Conservation (phyloP, 176 grass and related monocot genomes). For the Bolboschoenus planiculmis region DNA sequence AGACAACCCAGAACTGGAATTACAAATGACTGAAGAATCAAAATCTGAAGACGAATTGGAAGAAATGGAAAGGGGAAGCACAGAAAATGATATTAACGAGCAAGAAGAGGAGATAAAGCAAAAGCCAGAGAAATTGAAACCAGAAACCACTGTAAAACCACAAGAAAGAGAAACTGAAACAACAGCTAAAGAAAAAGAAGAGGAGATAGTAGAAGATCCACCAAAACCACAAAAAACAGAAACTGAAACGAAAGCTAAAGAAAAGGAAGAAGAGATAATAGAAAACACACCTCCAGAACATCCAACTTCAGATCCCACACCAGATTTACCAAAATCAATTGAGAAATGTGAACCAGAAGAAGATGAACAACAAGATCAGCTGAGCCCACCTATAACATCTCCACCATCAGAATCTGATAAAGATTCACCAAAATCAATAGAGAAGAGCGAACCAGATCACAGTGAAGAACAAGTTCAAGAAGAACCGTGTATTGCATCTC, state of each 20-base stretch:
- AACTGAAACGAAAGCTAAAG: neutral
- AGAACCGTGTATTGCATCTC: neutral
- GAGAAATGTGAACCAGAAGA: slow-evolving; percentile 5
- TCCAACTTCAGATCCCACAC: neutral
- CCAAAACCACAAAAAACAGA: neutral
- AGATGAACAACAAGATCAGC: neutral
- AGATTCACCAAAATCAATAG: slow-evolving; percentile 2
- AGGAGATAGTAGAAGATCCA: neutral
- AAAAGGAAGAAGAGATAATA: slow-evolving; percentile 1
- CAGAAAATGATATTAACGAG: neutral
- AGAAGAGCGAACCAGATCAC: neutral
- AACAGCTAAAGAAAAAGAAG: slow-evolving; percentile 13
- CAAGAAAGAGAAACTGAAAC: neutral
- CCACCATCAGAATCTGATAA: slow-evolving; percentile 9
- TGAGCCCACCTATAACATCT: neutral
- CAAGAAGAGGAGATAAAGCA: neutral
- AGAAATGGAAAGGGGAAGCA: neutral
- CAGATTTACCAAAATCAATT: neutral
- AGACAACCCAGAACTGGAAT: neutral
- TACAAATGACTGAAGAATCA: neutral
- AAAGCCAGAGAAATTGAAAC: neutral
- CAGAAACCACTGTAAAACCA: neutral
- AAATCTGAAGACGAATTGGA: neutral
- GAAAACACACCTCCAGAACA: neutral
- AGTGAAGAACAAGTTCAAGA: slow-evolving; percentile 7